Evolutionary conservation across 2,329 filamentous ascomycete species (phyloP), one percentile per base, ranked within the genome.

Genomic region (Moelleriella libera): DNA sequence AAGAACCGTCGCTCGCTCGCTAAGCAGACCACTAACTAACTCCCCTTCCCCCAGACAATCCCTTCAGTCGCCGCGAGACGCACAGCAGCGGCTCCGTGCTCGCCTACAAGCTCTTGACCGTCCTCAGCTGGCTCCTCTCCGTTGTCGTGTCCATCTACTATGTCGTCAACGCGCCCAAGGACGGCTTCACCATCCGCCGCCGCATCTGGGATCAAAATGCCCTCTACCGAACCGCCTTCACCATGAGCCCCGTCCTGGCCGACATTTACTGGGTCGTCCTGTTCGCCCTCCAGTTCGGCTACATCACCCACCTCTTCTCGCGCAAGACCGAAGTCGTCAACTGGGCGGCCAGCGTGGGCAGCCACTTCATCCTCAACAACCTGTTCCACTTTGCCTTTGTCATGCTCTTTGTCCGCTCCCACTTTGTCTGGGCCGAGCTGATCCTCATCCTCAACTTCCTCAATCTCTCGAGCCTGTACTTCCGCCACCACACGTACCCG

Each of bases 321-420:
- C 69, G 71, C 54, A 77, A 83, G 54, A 60, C 71, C 43, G 75
- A 76, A 30, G 71, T 76, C 47, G 76, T 87, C 52, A 76, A 78
- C 50, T 74, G 79, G 12, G 85, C 88, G 28, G 83, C 83, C 54
- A 81, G 85, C 54, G 82, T 94, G 11, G 88, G 85, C 51, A 76
- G 78, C 55, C 86, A 94, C 70, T 94, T 90, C 65, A 88, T 94
- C 62, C 61, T 84, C 56, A 85, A 88, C 73, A 95, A 94, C 65
- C 68, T 95, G 41, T 74, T 94, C 50, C 78, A 88, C 63, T 84
- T 89, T 54, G 79, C 76, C 55, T 94, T 88, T 63, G 76, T 94
- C 57, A 80, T 89, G 70, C 78, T 94, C 51, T 94, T 90, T 70
- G 82, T 85, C 47, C 79, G 82, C 56, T 78, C 72, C 45, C 75